Percentiles rank a stretch among this genome's conserved stretches.
Conservation (phyloP, 495 filamentous ascomycete species). For the Penicillium riverlandense region DNA sequence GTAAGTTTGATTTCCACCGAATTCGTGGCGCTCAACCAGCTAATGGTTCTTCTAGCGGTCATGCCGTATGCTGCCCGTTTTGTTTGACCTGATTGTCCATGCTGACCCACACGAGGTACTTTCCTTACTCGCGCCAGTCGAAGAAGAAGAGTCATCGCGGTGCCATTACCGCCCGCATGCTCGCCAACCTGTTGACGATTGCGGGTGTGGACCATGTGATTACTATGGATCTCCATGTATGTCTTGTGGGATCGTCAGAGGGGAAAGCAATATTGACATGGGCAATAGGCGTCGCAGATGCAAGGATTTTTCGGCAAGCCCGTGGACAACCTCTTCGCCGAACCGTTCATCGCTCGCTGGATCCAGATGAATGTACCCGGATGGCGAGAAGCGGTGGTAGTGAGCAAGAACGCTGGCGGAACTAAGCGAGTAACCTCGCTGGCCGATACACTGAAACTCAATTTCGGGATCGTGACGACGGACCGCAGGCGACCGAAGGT, state of each 20-base stretch:
- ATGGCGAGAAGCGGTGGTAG: conserved; percentile 89
- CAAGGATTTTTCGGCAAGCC: conserved; percentile 98
- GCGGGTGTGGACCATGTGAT: conserved; percentile 96
- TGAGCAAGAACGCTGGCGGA: conserved; percentile 96
- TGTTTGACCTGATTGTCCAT: conserved; percentile 28
- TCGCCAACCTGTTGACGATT: conserved; percentile 87
- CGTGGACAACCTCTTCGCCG: conserved; percentile 94
- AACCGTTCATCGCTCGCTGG: conserved; percentile 94
- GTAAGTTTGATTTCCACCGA: conserved; percentile 43
- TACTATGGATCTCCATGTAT: conserved; percentile 87
- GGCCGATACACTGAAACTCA: conserved; percentile 92
- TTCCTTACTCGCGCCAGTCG: conserved; percentile 96
- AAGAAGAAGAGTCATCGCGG: conserved; percentile 98
- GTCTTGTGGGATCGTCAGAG: conserved; percentile 14
- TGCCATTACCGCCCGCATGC: conserved; percentile 92
- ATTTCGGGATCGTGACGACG: conserved; percentile 95
- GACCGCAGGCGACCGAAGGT: conserved; percentile 63
- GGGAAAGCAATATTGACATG: conserved; percentile 10
- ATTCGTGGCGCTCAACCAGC: conserved; percentile 13
- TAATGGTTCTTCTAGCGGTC: conserved; percentile 56
- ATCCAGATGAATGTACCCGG: conserved; percentile 77
- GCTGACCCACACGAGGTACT: conserved; percentile 61
- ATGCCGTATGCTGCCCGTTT: conserved; percentile 58
- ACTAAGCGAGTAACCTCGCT: conserved; percentile 96
- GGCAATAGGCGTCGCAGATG: conserved; percentile 74